Base-by-base conservation (phyloP, 2,329 filamentous ascomycete species). In the Cladosporium sp. region DNA sequence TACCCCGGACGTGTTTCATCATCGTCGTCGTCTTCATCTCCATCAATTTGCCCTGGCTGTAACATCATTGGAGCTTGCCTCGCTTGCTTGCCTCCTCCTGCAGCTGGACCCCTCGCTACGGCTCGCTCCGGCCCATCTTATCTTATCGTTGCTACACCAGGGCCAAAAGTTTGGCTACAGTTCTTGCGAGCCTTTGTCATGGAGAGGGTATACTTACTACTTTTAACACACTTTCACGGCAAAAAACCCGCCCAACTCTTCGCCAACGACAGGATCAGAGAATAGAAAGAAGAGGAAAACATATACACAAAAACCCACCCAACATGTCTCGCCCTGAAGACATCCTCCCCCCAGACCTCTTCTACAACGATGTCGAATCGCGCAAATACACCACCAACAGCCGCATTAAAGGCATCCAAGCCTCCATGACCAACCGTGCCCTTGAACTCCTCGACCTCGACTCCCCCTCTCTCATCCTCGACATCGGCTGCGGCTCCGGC, bases 321-420 rank as follows among this genome's bases (percentile, higher is more conserved):
- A 85, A 40, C 66, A 97, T 98, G 93, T 97, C 93, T 66, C 89
- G 93, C 61, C 93, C 93, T 57, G 93, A 98, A 78, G 93, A 98
- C 73, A 86, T 83, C 58, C 83, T 97, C 67, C 88, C 91, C 43
- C 92, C 93, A 57, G 93, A 98, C 73, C 85, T 97, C 66, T 94
- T 95, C 77, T 98, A 98, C 79, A 86, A 96, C 76, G 92, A 97
- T 73, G 78, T 78, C 69, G 92, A 96, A 77, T 92, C 93, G 27
- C 86, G 88, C 67, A 97, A 97, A 77, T 98, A 98, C 76, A 97
- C 93, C 7, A 96, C 92, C 4, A 92, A 84, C 56, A 95, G 90
- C 4, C 89, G 93, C 56, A 97, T 98, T 66, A 88, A 93, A 64
- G 90, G 88, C 61, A 95, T 98, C 61, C 93, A 98, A 70, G 86